These are phyloP conservation scores for Metarhizium sp. DNA, from an alignment of 2,329 filamentous ascomycete species.

Conservation along the genomic window DNA sequence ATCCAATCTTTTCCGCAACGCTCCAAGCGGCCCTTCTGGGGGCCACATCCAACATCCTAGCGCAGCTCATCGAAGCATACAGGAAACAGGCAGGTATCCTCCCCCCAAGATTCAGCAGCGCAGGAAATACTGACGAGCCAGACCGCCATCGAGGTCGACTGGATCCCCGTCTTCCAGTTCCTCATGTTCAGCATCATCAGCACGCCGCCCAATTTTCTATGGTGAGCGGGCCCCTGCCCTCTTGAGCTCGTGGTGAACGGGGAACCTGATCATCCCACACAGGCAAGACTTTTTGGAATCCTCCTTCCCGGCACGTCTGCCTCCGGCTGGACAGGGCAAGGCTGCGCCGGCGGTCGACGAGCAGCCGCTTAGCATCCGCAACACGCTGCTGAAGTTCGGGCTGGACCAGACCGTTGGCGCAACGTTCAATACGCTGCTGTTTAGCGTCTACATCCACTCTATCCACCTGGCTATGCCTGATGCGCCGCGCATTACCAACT, in stretches of 20 bases:
- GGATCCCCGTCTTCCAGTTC: slow-evolving; percentile 65
- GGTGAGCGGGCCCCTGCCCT: slow-evolving; percentile 36
- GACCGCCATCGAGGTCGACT: slow-evolving; percentile 38
- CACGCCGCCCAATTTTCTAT: slow-evolving; percentile 76
- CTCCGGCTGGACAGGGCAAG: slow-evolving; percentile 1
- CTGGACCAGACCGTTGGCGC: slow-evolving; percentile 63
- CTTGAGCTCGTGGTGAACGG: no score
- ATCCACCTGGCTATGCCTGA: slow-evolving; percentile 40
- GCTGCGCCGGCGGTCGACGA: background rate
- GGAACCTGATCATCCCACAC: background rate
- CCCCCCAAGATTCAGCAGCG: background rate
- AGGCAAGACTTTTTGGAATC: slow-evolving; percentile 70
- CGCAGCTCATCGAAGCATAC: slow-evolving; percentile 59
- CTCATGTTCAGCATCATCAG: slow-evolving; percentile 62
- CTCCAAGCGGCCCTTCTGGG: slow-evolving; percentile 57
- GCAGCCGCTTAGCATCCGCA: slow-evolving; percentile 43
- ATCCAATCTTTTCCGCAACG: slow-evolving; percentile 48
- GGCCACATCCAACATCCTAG: slow-evolving; percentile 61
- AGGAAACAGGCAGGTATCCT: slow-evolving; percentile 43
- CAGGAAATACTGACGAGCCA: background rate
- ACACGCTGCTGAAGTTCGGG: slow-evolving; percentile 57
- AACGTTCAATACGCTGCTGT: slow-evolving; percentile 54
- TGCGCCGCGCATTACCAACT: slow-evolving; percentile 26
- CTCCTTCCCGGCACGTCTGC: slow-evolving; percentile 55
- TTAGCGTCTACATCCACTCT: slow-evolving; percentile 49